Evolutionary conservation across 331 rosid genomes (phyloP), one percentile per base, ranked within the genome.

Genomic region (Malus hybrid): DNA sequence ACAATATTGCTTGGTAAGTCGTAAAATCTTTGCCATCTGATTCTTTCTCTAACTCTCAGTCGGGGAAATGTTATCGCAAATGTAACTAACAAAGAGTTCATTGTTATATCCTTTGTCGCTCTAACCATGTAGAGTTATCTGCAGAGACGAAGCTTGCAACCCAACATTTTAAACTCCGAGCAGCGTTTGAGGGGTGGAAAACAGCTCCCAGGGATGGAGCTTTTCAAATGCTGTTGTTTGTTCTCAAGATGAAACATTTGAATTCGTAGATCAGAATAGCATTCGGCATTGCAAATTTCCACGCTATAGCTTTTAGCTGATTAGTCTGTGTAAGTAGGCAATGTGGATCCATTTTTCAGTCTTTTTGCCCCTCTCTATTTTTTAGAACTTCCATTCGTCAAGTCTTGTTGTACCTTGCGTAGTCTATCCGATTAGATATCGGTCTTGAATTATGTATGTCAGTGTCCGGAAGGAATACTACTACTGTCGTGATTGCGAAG

Each of bases 1-100:
- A 86, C 79, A 87, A 87, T 71, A 32, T 91, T 83, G 88, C 89
- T 24, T 88, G 87, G 95, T 85, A 84, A 82, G 90, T 75, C 42
- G 2, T 10, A 24, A 27, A 64, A 73, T 70, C 27, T 28, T 61
- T 52, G 34, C 54, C 57, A 39, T 34, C 28, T 69, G 19, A 54
- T 18, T 57, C 60, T 44, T 22, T 60, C 29, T 52, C 63, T 18
- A 44, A 59, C 9, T 28, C 15, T 32, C 16, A 50, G 56, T 50
- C 56, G 12, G n/a, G 10, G 36, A 16, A 27, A 12, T 56, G 16
- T 56, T n/a, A 31, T 32, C 14, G n/a, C 60, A 0, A 56, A 14
- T 15, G 54, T 10, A 57, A 20, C 61, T 24, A 16, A 52, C 56
- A 14, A 50, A 16, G 7, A 3, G 2, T 20, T 36, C 15, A 11